A percentile compares a stretch with the other conserved stretches of the same genome.
phyloP scores from a whole-genome alignment of 176 grass and related monocot species.

The Aegilops umbellulata region DNA sequence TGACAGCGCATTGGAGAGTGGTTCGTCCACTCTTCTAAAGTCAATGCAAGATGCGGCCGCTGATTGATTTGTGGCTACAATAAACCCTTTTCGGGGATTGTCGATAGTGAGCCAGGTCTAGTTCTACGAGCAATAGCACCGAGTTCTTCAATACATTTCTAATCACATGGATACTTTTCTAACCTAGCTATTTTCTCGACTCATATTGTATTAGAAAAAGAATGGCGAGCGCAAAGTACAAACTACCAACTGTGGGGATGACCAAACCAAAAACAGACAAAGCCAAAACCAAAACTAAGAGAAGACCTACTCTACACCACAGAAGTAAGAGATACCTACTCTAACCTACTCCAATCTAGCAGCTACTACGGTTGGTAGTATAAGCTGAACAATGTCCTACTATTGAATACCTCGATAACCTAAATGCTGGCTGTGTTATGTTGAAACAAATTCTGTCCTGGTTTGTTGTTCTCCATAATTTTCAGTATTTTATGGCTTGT shows the following conservation, averaged over 20 bases:
- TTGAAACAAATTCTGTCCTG: background rate
- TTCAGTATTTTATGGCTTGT: conserved; percentile 12
- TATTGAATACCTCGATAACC: background rate
- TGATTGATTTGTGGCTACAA: background rate
- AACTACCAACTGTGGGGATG: background rate
- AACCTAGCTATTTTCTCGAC: background rate
- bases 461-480: conserved; percentile 1
- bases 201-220: background rate
- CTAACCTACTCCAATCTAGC: background rate
- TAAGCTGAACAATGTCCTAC: background rate
- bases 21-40: background rate
- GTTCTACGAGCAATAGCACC: background rate
- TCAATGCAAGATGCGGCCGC: background rate
- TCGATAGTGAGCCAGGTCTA: background rate
- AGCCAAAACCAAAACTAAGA: background rate
- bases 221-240: background rate
- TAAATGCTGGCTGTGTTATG: background rate
- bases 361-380: background rate
- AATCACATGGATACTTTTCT: background rate
- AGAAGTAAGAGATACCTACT: background rate
- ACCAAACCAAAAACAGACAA: background rate
- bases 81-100: background rate
- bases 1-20: background rate
- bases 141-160: conserved; percentile 2
- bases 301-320: background rate